These are phyloP conservation scores for Aspergillus latus DNA, from an alignment of 2,329 filamentous ascomycete species.

Conservation along the genomic window DNA sequence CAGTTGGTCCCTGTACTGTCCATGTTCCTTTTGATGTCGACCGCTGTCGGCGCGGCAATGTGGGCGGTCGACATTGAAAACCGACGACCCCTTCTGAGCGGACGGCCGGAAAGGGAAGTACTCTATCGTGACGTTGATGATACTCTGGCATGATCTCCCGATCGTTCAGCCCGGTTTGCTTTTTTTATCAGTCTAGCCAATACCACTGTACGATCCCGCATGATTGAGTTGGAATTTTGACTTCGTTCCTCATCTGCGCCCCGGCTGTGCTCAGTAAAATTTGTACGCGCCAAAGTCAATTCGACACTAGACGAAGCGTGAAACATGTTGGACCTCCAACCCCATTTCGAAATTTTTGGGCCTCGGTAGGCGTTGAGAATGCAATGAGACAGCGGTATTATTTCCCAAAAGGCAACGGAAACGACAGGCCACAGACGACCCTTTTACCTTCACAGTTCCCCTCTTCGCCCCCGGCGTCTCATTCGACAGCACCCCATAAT, in stretches of 20 bases:
- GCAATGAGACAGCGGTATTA: neutral
- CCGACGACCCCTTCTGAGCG: constrained; percentile 39
- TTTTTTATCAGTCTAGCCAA: neutral
- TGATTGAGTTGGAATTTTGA: neutral
- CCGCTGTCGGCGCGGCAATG: constrained; percentile 77
- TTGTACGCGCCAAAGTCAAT: neutral
- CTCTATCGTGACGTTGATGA: constrained; percentile 40
- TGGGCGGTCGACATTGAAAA: constrained; percentile 81
- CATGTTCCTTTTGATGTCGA: constrained; percentile 93
- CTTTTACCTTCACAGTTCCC: neutral
- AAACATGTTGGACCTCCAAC: neutral
- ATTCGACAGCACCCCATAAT: neutral
- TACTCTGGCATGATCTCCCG: constrained; percentile 15
- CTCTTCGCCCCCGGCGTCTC: neutral
- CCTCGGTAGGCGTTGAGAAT: neutral
- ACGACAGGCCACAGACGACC: neutral
- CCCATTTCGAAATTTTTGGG: neutral
- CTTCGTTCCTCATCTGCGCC: neutral
- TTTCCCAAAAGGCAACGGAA: neutral
- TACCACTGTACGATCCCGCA: neutral
- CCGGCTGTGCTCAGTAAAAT: neutral
- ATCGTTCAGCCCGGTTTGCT: neutral
- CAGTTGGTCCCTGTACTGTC: constrained; percentile 86
- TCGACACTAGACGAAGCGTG: neutral
- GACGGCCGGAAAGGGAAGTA: constrained; percentile 22